Evolutionary conservation across 2,329 filamentous ascomycete genomes (phyloP).

Genomic region (Aspergillus intermedius): DNA sequence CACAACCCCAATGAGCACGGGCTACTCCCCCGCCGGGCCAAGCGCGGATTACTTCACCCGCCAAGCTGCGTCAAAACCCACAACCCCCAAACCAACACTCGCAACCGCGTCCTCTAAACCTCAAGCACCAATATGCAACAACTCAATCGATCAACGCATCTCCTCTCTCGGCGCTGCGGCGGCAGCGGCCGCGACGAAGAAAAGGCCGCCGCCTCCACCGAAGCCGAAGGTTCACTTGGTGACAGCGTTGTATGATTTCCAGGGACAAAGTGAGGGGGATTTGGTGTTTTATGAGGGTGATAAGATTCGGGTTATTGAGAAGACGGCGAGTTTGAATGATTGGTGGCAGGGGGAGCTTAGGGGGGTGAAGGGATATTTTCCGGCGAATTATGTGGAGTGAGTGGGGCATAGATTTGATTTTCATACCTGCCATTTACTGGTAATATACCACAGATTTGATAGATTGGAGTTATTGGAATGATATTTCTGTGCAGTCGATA

Average conservation of each 20-base stretch:
- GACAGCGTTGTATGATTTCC: slow-evolving; percentile 69
- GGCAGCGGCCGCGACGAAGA: slow-evolving; percentile 47
- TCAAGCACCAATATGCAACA: slow-evolving; percentile 29
- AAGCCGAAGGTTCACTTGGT: slow-evolving; percentile 53
- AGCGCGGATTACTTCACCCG: slow-evolving; percentile 37
- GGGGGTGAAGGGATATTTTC: slow-evolving; percentile 65
- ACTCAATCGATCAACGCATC: not conserved
- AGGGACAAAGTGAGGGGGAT: slow-evolving; percentile 63
- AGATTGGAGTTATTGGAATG: no score
- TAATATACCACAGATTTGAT: no score
- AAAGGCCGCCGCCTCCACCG: slow-evolving; percentile 62
- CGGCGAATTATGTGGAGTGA: slow-evolving; percentile 70
- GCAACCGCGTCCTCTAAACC: not conserved
- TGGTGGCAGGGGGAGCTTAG: slow-evolving; percentile 80
- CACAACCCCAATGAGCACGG: not conserved
- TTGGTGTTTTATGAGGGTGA: slow-evolving; percentile 71
- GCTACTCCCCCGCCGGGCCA: slow-evolving; percentile 9
- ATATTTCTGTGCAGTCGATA: not conserved
- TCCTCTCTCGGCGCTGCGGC: not conserved
- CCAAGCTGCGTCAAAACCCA: not conserved
- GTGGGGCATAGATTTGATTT: not conserved
- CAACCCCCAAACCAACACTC: not conserved
- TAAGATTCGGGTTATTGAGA: slow-evolving; percentile 67
- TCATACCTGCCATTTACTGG: not conserved
- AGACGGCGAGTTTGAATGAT: slow-evolving; percentile 72